Base-by-base conservation (phyloP, 148 eudicot genomes). In the Limonium bicolor region DNA sequence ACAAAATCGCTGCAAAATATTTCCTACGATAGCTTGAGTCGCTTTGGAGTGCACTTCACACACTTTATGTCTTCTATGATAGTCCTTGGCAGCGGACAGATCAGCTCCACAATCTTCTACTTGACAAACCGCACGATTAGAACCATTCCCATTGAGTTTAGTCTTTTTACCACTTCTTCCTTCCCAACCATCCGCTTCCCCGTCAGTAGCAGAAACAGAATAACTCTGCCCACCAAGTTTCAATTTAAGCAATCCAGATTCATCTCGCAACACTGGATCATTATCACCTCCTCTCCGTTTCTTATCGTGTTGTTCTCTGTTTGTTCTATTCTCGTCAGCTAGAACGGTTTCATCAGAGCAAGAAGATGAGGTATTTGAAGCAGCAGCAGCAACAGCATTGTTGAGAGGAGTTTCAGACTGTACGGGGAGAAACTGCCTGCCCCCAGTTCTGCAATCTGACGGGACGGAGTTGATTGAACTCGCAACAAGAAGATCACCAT, bases 21-120 rank as follows among this genome's bases (percentile, higher is more conserved):
- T 77, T 23, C 77, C 78, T 14, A 88, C 97, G 56, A 77, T 20
- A 17, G 75, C 92, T 44, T 62, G 57, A 18, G 34, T 64, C 16
- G 84, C 92, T 74, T 88, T 88, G 26, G 97, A 80, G 63, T 88
- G 97, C 60, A 70, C 31, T 23, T 72, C 84, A 41, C 97, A 88
- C 41, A 88, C 97, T 59, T 83, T 88, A 63, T 88, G 97, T 14
- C 97, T 70, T 26, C 94, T 46, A 53, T 83, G 90, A 54, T 88
- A 88, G 64, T 77, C 97, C 67, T 73, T 88, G 1, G 84, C 86
- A 66, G 31, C 58, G 43, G 61, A 74, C 55, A 88, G 66, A 80
- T 88, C 92, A 22, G 68, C 72, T 27, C 55, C 58, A 63, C 97
- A 88, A 64, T 70, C 92, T 27, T 80, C 87, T 25, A 88, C 97